phyloP scores from a whole-genome alignment of 495 filamentous ascomycete species.

The Penicilliopsis zonata region DNA sequence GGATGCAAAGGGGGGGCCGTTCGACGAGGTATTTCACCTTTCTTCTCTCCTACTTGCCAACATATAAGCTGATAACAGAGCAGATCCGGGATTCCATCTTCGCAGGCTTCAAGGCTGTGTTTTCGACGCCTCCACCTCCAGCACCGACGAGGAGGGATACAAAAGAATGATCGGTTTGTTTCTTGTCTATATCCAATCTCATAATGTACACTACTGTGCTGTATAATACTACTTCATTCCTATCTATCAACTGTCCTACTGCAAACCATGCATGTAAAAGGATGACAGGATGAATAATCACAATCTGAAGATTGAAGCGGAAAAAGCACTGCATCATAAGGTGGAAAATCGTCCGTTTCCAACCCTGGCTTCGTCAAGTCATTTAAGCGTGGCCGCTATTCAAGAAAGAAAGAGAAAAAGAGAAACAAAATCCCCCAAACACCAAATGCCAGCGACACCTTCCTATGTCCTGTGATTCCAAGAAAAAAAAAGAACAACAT shows the following conservation, averaged over 20 bases:
- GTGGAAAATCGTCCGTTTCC: slow-evolving; percentile 9
- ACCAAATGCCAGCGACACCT: slow-evolving; percentile 10
- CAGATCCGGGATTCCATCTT: slow-evolving; percentile 30
- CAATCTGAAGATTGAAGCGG: no score
- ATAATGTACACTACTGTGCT: no score
- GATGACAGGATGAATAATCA: no score
- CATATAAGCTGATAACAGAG: neutral
- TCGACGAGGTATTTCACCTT: slow-evolving; percentile 38
- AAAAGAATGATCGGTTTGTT: no score
- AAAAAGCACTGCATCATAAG: slow-evolving; percentile 5
- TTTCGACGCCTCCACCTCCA: slow-evolving; percentile 24
- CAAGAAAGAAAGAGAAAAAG: slow-evolving; percentile 19
- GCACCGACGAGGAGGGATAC: slow-evolving; percentile 14
- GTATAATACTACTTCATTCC: no score
- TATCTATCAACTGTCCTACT: no score
- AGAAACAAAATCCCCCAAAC: slow-evolving; percentile 10
- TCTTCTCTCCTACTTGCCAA: neutral
- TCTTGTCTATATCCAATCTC: no score
- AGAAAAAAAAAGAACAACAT: slow-evolving; percentile 1
- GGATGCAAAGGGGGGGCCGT: slow-evolving; percentile 47
- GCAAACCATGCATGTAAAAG: no score
- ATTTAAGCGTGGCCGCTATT: slow-evolving; percentile 18
- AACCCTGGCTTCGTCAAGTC: slow-evolving; percentile 26
- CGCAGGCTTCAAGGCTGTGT: slow-evolving; percentile 17
- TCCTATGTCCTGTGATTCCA: slow-evolving; percentile 1